Percentiles rank a stretch among this genome's conserved stretches.
Conservation (phyloP, 2,329 filamentous ascomycete genomes). For the Stenocarpella maydis region DNA sequence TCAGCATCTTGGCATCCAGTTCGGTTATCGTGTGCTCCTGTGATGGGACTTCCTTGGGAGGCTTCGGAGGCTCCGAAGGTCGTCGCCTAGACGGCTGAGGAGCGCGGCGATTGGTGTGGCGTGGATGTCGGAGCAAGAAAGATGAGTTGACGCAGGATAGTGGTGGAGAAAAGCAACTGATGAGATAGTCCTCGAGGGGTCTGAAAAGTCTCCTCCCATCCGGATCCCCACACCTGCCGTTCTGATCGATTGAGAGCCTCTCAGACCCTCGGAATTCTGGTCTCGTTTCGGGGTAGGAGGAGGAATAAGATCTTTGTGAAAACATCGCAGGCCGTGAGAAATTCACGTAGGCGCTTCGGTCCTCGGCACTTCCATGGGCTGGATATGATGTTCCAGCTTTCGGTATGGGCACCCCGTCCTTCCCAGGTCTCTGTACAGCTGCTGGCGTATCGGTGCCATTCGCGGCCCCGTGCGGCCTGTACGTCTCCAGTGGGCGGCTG, state of each 20-base stretch:
- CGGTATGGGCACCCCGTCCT: conserved; percentile 17
- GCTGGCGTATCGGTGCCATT: not conserved
- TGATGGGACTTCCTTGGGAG: conserved; percentile 44
- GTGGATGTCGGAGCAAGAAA: conserved; percentile 58
- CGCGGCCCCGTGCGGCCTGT: not conserved
- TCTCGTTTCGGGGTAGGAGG: conserved; percentile 53
- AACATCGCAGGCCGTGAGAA: conserved; percentile 12
- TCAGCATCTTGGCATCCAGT: conserved; percentile 76
- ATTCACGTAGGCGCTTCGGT: conserved; percentile 41
- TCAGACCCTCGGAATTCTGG: conserved; percentile 30
- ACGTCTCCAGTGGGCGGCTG: conserved; percentile 20
- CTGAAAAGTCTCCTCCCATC: conserved; percentile 73
- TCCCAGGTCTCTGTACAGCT: not conserved
- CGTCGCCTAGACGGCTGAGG: conserved; percentile 43
- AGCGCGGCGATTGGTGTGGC: conserved; percentile 39
- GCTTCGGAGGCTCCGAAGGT: conserved; percentile 44
- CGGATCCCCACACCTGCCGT: conserved; percentile 34
- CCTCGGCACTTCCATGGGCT: conserved; percentile 28
- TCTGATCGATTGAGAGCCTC: conserved; percentile 36
- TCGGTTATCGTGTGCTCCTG: conserved; percentile 61
- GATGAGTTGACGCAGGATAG: conserved; percentile 79
- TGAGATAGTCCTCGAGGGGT: conserved; percentile 79
- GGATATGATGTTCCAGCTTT: conserved; percentile 23
- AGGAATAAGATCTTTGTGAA: conserved; percentile 52
- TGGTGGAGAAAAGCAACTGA: conserved; percentile 68